Base-by-base conservation (phyloP, 352 stramenopile genomes). In the Pythium sukuiense region DNA sequence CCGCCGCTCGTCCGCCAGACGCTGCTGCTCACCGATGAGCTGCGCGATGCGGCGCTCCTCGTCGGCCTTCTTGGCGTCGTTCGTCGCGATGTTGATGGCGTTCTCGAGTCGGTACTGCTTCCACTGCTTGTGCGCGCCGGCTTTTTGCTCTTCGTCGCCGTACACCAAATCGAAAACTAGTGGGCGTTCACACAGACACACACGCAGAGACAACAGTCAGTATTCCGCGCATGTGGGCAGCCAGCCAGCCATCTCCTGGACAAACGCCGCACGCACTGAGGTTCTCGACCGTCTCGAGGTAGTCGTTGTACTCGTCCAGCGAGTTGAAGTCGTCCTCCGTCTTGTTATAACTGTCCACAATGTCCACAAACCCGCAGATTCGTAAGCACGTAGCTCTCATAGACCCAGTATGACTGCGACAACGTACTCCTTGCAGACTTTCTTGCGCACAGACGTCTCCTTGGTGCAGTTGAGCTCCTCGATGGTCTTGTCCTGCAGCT, bases 381-480 rank as follows among this genome's bases (percentile, higher is more conserved):
- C 7, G 30, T 24, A 33, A 6, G 26, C 13, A 59, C 7, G 5
- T 43, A 13, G 13, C 7, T 24, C 45, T 6, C 9, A 8, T 16
- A 5, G 7, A 39, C 24, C 26, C 20, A 24, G 27, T 37, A 26
- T 33, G 24, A 37, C 26, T 14, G 18, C 29, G 46, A 49, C 30
- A 60, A 69, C 70, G 37, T 55, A 94, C 85, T 92, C 84, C 72
- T 95, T 95, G 32, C 74, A 77, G 43, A 95, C 85, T 81, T 93
- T 93, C 76, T 93, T 93, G 68, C 87, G 85, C 62, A 95, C 73
- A 16, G 83, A 90, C 60, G 84, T 92, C 69, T 95, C 87, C 72
- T 94, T 95, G 70, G 79, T 76, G 61, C 87, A 95, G 63, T 94
- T 92, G 70, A 93, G 83, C 75, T 95, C 87, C 62, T 95, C 85